A percentile compares a stretch with the other conserved stretches of the same genome.
These are phyloP conservation scores for Pyropia haitanensis DNA, from an alignment of 23 red algal genomes.

Conservation along the genomic window DNA sequence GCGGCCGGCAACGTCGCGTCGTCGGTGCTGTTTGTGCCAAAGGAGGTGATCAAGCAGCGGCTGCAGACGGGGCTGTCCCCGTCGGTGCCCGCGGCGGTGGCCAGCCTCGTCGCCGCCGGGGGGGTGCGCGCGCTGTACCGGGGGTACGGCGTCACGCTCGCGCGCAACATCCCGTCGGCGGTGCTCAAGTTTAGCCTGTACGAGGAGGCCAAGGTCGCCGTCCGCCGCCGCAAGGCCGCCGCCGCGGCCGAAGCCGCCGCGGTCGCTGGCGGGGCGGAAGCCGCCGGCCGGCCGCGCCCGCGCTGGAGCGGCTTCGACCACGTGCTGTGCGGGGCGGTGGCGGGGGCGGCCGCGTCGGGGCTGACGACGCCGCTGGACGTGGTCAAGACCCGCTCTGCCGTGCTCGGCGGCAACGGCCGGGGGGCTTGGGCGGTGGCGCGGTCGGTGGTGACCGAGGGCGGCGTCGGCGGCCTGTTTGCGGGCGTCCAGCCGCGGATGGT, in stretches of 20 bases:
- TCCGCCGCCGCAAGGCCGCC: slow-evolving; percentile 12
- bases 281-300: background rate
- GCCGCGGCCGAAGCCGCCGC: background rate
- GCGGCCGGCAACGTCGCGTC: slow-evolving; percentile 84
- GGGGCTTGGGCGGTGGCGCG: slow-evolving; percentile 3
- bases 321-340: slow-evolving; percentile 47
- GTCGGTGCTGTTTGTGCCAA: slow-evolving; percentile 80
- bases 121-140: slow-evolving; percentile 60
- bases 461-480: slow-evolving; percentile 52
- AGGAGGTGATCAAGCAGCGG: slow-evolving; percentile 93
- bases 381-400: slow-evolving; percentile 65
- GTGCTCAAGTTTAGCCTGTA: slow-evolving; percentile 83
- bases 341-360: slow-evolving; percentile 41
- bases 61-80: slow-evolving; percentile 46
- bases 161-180: slow-evolving; percentile 71
- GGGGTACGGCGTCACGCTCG: slow-evolving; percentile 71
- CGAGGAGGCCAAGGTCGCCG: slow-evolving; percentile 69
- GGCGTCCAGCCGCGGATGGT: slow-evolving; percentile 51
- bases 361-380: slow-evolving; percentile 84
- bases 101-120: slow-evolving; percentile 9
- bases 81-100: slow-evolving; percentile 31
- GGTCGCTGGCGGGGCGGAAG: background rate
- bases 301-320: slow-evolving; percentile 11
- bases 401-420: slow-evolving; percentile 14
- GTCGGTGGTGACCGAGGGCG: slow-evolving; percentile 37